Base-by-base conservation (phyloP, 495 filamentous ascomycete genomes). In the Penicillium goetzii region DNA sequence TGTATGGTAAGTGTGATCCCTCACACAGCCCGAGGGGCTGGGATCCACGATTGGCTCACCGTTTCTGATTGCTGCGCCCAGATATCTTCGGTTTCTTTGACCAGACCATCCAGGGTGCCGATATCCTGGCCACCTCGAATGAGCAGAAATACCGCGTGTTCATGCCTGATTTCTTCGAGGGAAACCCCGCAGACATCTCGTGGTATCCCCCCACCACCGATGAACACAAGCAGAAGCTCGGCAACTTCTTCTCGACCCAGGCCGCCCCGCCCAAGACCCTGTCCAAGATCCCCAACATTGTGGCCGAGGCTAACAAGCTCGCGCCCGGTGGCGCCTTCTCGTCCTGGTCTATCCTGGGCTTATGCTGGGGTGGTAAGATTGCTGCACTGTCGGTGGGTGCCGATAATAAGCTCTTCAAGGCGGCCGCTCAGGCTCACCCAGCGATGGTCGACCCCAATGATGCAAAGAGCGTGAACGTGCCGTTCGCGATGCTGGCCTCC, bases 281-380 rank as follows among this genome's bases (percentile, higher is more conserved):
- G 19, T 79, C 77, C 57, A 86, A 86, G 65, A 81, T 96, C 60
- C 87, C 87, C 0, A 81, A 76, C 8, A 79, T 89, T 60, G 78
- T 95, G 73, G 66, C 80, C 69, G 66, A 83, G 79, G 78, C 76
- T 83, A 78, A 76, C 74, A 71, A 76, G 65, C 80, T 83, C 15
- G 75, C 77, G 5, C 54, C 70, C 23, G 63, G 61, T 41, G 76
- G 66, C 12, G 41, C 52, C 32, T 87, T 96, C 68, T 80, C 88
- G 68, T 88, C 84, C 33, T 97, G 92, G 92, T 92, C 82, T n/a
- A 81, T 92, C 60, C 73, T 97, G n/a, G 94, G 94, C 15, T 92
- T 84, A 85, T 99, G 94, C 84, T 99, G 93, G 94, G 94, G 94
- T 60, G 93, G 90, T 58, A 96, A 96, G 82, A 85, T 90, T 55